phyloP scores from a whole-genome alignment of 371 early-diverging fungal genomes.

The Mortierella sp. region DNA sequence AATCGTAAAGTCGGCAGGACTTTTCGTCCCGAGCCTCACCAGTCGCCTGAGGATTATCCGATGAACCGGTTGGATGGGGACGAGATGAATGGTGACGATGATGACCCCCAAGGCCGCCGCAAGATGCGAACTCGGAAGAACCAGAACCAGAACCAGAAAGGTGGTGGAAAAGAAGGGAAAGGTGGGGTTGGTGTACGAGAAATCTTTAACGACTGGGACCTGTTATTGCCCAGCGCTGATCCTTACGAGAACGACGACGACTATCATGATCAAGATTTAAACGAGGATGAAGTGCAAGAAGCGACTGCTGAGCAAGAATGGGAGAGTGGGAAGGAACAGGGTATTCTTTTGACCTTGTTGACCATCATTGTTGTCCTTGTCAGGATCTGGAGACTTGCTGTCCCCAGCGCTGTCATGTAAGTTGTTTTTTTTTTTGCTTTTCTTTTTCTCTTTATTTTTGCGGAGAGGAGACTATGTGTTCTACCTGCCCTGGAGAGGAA shows the following conservation, averaged over 20 bases:
- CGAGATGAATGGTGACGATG: slow-evolving; percentile 6
- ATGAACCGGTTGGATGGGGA: slow-evolving; percentile 16
- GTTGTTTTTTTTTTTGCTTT: neutral
- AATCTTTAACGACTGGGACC: slow-evolving; percentile 40
- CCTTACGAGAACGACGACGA: slow-evolving; percentile 19
- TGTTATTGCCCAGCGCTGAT: slow-evolving; percentile 24
- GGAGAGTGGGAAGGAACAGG: slow-evolving; percentile 33
- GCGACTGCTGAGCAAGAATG: slow-evolving; percentile 30
- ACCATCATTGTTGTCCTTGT: slow-evolving; percentile 26
- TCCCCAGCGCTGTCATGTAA: slow-evolving; percentile 41
- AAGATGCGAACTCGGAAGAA: slow-evolving; percentile 6
- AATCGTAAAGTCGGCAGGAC: slow-evolving; percentile 29
- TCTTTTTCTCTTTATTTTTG: neutral
- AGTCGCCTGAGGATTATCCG: slow-evolving; percentile 31
- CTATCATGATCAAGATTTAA: slow-evolving; percentile 23
- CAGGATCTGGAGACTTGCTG: slow-evolving; percentile 39
- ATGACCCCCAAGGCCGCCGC: slow-evolving; percentile 2
- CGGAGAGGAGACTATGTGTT: neutral
- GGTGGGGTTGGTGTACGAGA: slow-evolving; percentile 17
- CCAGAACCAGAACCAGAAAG: neutral
- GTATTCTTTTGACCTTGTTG: slow-evolving; percentile 23
- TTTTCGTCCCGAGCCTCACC: slow-evolving; percentile 36
- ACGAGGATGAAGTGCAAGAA: slow-evolving; percentile 38
- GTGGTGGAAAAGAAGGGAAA: neutral
- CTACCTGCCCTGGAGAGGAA: neutral